phyloP scores from a whole-genome alignment of 768 basidiomycete species.

The Thelephora ganbajun region DNA sequence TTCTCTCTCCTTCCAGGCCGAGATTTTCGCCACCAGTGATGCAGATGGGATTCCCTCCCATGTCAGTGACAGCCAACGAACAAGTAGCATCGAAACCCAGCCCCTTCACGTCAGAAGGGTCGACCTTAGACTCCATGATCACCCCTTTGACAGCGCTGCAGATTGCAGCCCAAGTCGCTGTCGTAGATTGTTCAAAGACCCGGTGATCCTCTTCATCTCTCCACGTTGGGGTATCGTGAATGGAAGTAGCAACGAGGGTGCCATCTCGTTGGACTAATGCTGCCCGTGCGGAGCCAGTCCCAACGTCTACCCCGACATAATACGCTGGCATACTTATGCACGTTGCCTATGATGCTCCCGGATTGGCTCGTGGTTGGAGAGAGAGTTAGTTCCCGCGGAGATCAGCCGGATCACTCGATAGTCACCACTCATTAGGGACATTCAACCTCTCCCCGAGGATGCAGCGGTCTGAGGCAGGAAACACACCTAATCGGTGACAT shows the following conservation, averaged over 20 bases:
- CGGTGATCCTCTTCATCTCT: slow-evolving; percentile 74
- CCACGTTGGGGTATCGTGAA: slow-evolving; percentile 73
- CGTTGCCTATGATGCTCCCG: no score
- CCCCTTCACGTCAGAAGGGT: slow-evolving; percentile 60
- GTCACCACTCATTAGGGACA: no score
- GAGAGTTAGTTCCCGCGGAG: no score
- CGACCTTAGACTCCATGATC: slow-evolving; percentile 39
- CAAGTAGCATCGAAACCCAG: slow-evolving; percentile 95
- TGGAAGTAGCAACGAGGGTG: slow-evolving; percentile 61
- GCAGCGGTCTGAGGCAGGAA: no score
- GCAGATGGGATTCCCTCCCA: slow-evolving; percentile 55
- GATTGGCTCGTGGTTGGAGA: no score
- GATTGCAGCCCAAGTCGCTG: slow-evolving; percentile 73
- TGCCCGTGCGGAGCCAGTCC: slow-evolving; percentile 88
- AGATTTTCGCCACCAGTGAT: slow-evolving; percentile 58
- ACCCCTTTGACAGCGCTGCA: slow-evolving; percentile 48
- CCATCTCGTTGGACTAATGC: slow-evolving; percentile 62
- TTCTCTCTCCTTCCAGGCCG: slow-evolving; percentile 58
- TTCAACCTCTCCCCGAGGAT: no score
- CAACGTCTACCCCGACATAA: slow-evolving; percentile 74
- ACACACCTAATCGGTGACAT: no score
- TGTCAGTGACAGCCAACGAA: slow-evolving; percentile 77
- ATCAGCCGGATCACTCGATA: no score
- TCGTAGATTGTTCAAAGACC: slow-evolving; percentile 94
- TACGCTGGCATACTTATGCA: slow-evolving; percentile 14